phyloP scores from a whole-genome alignment of 1,284 basidiomycete species.

The Pseudozyma pruni region DNA sequence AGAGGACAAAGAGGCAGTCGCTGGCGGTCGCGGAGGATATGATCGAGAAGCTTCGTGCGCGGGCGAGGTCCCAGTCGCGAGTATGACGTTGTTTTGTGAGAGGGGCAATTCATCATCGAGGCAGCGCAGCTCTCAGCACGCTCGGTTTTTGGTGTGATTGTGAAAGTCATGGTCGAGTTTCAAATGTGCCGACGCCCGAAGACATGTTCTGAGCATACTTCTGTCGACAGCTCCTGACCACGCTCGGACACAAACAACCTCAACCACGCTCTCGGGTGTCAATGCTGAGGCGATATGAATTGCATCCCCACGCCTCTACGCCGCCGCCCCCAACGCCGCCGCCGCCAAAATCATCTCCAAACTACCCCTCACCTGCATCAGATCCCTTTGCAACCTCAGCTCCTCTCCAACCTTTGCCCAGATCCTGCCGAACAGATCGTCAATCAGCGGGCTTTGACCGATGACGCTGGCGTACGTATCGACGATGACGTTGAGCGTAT shows the following conservation, averaged over 20 bases:
- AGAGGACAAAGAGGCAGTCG: slow-evolving; percentile 1
- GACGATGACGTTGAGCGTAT: slow-evolving; percentile 83
- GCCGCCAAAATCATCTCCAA: slow-evolving; percentile 85
- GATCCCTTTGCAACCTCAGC: slow-evolving; percentile 87
- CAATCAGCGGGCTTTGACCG: slow-evolving; percentile 92
- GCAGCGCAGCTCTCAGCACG: too few species aligned
- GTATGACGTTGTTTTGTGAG: too few species aligned
- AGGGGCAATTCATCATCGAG: too few species aligned
- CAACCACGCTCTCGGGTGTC: too few species aligned
- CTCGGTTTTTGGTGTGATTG: too few species aligned
- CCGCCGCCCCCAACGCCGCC: slow-evolving; percentile 51
- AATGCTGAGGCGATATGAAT: too few species aligned
- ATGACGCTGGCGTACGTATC: slow-evolving; percentile 91
- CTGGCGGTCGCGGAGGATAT: slow-evolving; percentile 26
- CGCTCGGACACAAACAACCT: too few species aligned
- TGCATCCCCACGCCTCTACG: too few species aligned
- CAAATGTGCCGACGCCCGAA: too few species aligned
- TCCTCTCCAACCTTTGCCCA: slow-evolving; percentile 86
- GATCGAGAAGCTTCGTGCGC: slow-evolving; percentile 17
- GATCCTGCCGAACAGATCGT: slow-evolving; percentile 82
- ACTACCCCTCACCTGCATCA: slow-evolving; percentile 84
- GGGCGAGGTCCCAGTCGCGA: background rate
- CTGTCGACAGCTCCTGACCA: too few species aligned
- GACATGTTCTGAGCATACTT: too few species aligned
- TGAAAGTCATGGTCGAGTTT: too few species aligned